Percentiles rank a stretch among this genome's conserved stretches.
These are phyloP conservation scores for Thielaviopsis ethacetica DNA, from an alignment of 2,329 filamentous ascomycete species.

Conservation along the genomic window DNA sequence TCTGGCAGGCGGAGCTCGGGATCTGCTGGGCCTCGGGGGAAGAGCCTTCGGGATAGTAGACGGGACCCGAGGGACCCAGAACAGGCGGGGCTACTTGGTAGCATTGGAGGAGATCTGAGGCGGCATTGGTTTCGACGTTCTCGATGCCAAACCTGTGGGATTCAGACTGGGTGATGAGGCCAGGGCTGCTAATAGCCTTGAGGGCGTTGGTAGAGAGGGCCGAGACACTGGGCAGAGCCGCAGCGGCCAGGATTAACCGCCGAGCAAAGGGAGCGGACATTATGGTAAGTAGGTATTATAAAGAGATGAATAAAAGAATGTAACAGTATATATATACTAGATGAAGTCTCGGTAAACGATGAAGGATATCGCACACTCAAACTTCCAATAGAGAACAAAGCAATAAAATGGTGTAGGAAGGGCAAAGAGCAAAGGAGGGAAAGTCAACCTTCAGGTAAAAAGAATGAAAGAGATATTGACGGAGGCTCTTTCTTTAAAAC, in stretches of 20 bases:
- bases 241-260: neutral
- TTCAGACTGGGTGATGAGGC: neutral
- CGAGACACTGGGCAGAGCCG: neutral
- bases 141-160: neutral
- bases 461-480: no score
- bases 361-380: neutral
- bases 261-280: neutral
- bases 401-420: neutral
- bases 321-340: neutral
- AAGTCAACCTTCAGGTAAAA: no score
- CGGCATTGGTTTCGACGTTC: neutral
- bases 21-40: conserved; percentile 12
- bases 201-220: neutral
- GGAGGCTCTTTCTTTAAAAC: no score
- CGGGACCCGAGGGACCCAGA: conserved; percentile 28
- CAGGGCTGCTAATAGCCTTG: neutral
- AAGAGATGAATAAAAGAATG: neutral
- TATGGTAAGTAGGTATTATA: neutral
- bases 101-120: conserved; percentile 27
- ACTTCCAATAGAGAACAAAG: neutral
- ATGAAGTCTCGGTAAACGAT: neutral
- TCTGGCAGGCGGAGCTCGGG: conserved; percentile 24
- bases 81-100: conserved; percentile 57
- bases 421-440: neutral
- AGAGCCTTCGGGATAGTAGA: conserved; percentile 14